Conservation (phyloP, 345 rosid species). For the Salix suchowensis region DNA sequence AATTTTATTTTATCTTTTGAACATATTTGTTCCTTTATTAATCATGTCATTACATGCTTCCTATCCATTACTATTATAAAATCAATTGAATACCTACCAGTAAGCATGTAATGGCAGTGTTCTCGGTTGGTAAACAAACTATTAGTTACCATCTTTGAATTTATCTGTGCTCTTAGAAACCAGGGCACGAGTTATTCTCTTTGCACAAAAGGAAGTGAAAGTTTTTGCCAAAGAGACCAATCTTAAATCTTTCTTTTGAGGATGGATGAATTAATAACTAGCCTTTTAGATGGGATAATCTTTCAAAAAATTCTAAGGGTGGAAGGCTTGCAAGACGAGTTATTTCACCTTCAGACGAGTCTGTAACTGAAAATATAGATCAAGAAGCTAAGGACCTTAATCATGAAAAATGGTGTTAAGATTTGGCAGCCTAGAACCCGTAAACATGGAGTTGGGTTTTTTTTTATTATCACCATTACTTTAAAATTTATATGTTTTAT, state of each 20-base stretch:
- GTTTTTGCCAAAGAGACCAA: background rate
- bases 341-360: no score
- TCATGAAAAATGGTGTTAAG: no score
- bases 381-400: no score
- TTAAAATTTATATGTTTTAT: no score
- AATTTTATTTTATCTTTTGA: background rate
- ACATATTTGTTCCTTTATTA: background rate
- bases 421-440: no score
- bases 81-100: background rate
- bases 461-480: no score
- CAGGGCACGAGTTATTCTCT: background rate
- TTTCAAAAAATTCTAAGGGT: no score
- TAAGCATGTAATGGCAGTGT: background rate
- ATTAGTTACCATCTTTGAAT: background rate
- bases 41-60: background rate
- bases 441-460: no score
- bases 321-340: no score
- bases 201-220: background rate
- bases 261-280: no score
- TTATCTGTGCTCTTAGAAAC: background rate
- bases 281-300: no score
- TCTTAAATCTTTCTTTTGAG: background rate
- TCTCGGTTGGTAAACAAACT: background rate
- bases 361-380: no score
- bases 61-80: background rate